Evolutionary conservation across 2,329 filamentous ascomycete species (phyloP).

Genomic region (Hysterium pulicare): DNA sequence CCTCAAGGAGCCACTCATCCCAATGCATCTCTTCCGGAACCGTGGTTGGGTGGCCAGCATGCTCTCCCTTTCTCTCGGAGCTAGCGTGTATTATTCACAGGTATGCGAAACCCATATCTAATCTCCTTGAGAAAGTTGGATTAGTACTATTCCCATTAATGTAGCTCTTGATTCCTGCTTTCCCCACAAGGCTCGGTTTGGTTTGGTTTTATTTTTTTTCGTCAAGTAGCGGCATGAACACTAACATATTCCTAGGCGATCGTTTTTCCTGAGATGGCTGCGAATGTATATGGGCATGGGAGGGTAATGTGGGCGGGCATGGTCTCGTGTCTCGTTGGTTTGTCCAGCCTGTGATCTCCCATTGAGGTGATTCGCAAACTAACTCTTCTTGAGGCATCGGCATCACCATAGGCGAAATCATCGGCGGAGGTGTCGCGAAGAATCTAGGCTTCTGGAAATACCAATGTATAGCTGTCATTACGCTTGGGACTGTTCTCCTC

Average conservation of each 20-base stretch:
- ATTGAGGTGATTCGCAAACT: too few species aligned
- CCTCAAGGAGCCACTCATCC: slow-evolving; percentile 33
- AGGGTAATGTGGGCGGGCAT: slow-evolving; percentile 12
- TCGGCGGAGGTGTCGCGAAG: slow-evolving; percentile 8
- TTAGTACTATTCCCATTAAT: too few species aligned
- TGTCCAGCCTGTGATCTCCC: too few species aligned
- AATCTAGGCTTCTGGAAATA: slow-evolving; percentile 7
- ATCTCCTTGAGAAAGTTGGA: too few species aligned
- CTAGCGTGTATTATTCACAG: slow-evolving; percentile 34
- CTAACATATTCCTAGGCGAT: too few species aligned
- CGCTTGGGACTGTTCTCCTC: slow-evolving; percentile 18
- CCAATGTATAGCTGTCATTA: slow-evolving; percentile 22
- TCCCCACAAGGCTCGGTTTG: too few species aligned
- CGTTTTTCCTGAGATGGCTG: slow-evolving; percentile 27
- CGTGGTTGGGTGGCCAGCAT: slow-evolving; percentile 22
- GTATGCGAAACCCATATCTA: too few species aligned
- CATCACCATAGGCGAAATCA: slow-evolving; percentile 26
- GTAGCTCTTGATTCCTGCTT: too few species aligned
- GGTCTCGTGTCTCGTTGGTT: slow-evolving; percentile 14
- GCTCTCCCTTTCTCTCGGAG: slow-evolving; percentile 28
- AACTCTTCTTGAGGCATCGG: too few species aligned
- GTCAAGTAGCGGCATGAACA: too few species aligned
- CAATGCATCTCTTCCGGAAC: slow-evolving; percentile 36
- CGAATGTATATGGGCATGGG: slow-evolving; percentile 19
- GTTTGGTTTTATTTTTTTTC: too few species aligned